phyloP scores from a whole-genome alignment of 345 rosid species.

The Salix purpurea region DNA sequence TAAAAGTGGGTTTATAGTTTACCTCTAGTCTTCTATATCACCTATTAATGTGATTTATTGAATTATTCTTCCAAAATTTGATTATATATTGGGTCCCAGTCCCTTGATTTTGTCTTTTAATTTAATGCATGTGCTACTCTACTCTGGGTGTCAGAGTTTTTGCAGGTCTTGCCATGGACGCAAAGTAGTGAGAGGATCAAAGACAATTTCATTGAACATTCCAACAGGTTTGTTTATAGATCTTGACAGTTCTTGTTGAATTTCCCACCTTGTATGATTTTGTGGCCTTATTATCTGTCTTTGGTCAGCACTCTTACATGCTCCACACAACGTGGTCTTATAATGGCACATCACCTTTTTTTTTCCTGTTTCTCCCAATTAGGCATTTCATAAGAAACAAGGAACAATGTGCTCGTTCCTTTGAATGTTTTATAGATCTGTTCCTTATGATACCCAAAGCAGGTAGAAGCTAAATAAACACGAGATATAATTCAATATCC shows the following conservation, averaged over 20 bases:
- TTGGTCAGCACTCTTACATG: neutral
- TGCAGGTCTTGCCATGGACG: slow-evolving; percentile 91
- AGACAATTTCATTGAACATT: slow-evolving; percentile 76
- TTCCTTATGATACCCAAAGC: neutral
- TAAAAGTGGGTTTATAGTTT: too few species aligned
- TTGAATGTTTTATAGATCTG: neutral
- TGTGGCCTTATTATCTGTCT: neutral
- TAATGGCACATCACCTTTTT: neutral
- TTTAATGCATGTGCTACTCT: neutral
- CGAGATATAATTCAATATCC: neutral
- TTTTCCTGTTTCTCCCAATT: neutral
- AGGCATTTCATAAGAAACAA: neutral
- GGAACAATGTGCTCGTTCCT: neutral
- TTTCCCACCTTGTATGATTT: neutral
- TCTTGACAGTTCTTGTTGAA: neutral
- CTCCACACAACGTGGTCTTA: neutral
- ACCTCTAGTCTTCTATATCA: too few species aligned
- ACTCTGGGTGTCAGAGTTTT: slow-evolving; percentile 50
- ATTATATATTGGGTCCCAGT: neutral
- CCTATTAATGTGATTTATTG: neutral
- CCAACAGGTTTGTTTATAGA: slow-evolving; percentile 56
- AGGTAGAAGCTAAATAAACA: neutral
- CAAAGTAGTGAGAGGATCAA: slow-evolving; percentile 68
- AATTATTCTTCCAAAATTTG: neutral
- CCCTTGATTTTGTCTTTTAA: neutral